These are phyloP conservation scores for Pseudogymnoascus sp. DNA, from an alignment of 2,329 filamentous ascomycete species.

Conservation along the genomic window DNA sequence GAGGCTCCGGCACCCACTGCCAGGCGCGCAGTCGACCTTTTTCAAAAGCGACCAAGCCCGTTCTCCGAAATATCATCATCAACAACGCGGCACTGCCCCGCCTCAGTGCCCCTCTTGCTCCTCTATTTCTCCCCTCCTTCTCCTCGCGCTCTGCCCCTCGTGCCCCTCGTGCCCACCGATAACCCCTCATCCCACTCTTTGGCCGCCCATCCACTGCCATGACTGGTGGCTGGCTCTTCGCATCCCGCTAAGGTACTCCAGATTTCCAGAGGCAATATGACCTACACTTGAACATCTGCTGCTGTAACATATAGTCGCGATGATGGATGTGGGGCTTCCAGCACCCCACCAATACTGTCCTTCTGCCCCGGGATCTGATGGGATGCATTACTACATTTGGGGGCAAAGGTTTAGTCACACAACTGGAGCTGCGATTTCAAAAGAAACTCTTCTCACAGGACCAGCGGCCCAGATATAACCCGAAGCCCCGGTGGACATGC, in stretches of 20 bases:
- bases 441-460: neutral
- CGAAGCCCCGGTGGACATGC: neutral
- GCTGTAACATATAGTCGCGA: neutral
- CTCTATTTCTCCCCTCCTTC: neutral
- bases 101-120: neutral
- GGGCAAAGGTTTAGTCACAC: neutral
- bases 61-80: neutral
- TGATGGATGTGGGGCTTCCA: neutral
- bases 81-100: neutral
- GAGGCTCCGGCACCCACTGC: slow-evolving; percentile 5
- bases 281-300: neutral
- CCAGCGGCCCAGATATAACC: neutral
- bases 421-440: neutral
- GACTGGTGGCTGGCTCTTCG: neutral
- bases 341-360: neutral
- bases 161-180: neutral
- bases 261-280: neutral
- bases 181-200: slow-evolving; percentile 1
- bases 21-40: neutral
- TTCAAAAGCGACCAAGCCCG: neutral
- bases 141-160: neutral
- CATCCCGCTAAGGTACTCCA: neutral
- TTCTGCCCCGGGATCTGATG: neutral
- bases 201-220: neutral
- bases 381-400: neutral